phyloP scores from a whole-genome alignment of 1,284 basidiomycete genomes.

The Porodaedalea pini region DNA sequence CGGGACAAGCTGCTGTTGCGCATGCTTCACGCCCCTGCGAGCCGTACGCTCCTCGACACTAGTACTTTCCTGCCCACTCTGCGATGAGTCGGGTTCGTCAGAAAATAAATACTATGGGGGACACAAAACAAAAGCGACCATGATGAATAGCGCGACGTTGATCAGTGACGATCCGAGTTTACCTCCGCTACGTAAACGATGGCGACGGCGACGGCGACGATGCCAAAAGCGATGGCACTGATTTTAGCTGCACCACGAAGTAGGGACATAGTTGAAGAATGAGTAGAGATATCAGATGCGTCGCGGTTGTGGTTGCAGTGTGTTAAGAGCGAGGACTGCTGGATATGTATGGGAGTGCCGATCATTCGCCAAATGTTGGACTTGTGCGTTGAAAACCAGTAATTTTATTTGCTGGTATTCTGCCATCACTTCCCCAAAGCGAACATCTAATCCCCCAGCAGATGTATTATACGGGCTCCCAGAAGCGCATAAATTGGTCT shows the following conservation, averaged over 20 bases:
- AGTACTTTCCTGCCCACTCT: not conserved
- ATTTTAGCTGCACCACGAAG: constrained; percentile 3
- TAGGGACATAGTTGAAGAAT: not conserved
- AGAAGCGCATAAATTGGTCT: too few species aligned
- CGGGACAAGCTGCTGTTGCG: not conserved
- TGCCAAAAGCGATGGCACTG: not conserved
- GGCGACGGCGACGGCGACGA: not conserved
- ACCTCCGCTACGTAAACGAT: constrained; percentile 4
- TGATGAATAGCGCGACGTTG: too few species aligned
- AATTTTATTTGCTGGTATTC: too few species aligned
- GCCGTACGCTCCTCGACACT: constrained; percentile 7
- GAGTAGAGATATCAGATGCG: not conserved
- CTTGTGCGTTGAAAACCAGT: too few species aligned
- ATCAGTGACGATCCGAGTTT: not conserved
- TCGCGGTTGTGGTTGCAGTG: not conserved
- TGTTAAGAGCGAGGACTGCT: too few species aligned
- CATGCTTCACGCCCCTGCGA: not conserved
- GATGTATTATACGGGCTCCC: too few species aligned
- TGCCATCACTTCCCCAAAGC: too few species aligned
- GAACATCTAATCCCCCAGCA: too few species aligned
- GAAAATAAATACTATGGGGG: constrained; percentile 4
- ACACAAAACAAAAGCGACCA: not conserved
- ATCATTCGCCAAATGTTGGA: too few species aligned
- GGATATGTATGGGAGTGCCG: too few species aligned
- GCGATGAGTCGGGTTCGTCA: not conserved